Evolutionary conservation across 176 grass and related monocot species (phyloP), one percentile per base, ranked within the genome.

Genomic region (Aegilops tauschii): DNA sequence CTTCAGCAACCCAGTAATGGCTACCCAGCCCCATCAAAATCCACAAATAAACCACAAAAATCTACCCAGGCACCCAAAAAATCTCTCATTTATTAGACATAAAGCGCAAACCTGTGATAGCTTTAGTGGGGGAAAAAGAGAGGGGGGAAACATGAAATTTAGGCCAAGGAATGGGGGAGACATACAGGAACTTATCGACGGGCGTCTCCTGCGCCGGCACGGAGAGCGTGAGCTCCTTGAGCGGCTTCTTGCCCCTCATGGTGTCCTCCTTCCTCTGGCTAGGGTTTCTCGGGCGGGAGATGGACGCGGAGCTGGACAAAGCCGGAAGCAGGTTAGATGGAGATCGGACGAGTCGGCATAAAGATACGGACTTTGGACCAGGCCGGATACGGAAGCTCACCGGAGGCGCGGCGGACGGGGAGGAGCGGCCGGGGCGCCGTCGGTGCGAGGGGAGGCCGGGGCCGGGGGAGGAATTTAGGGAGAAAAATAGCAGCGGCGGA

Each of bases 101-200:
- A 68, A 36, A 52, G 11, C 23, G 6, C 45, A 27, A 42, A n/a
- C 40, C 12, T 36, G 7, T 6, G 45, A 61, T 64, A 3, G 52
- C 47, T 59, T 32, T 6, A 66, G 21, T 29, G 5, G 37, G 8
- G 20, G 8, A 45, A 70, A 28, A 16, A 31, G 70, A n/a, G 12
- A 18, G 45, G 11, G 11, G 11, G 56, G 34, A 47, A 61, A 69
- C 77, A 8, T 76, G 61, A 74, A 85, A 11, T 70, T 80, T 56
- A 73, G 54, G 9, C 5, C 1, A n/a, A 81, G 44, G 59, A 76
- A 72, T 74, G 18, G 27, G 52, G 44, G 39, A 39, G 5, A 21
- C 90, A 52, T 78, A 96, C 96, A 96, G 58, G 70, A 96, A 98
- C 31, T 94, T 93, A 77, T 98, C 92, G 12, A 96, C 92, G 6